Evolutionary conservation across 177 flowering plant genomes (phyloP), one percentile per base, ranked within the genome.

Genomic region (Telopea speciosissima): DNA sequence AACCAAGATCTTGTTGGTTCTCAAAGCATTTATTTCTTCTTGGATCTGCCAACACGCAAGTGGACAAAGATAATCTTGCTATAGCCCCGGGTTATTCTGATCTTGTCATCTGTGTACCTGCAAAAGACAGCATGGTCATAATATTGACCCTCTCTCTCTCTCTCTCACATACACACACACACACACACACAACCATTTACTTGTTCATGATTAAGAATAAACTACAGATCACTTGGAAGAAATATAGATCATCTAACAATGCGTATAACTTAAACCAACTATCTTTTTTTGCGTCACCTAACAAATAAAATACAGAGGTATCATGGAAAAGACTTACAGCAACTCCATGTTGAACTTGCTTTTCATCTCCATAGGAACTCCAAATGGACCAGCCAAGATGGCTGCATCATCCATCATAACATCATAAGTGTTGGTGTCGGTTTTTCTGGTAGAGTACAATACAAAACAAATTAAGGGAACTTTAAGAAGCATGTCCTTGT

Each of bases 391-490:
- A 2, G 71, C 80, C 64, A 94, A 63, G 60, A 94, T 82, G 62
- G 97, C 96, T 68, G 87, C 93, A 80, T 88, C 91, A 70, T 87
- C 89, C 97, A 92, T 94, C 23, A 71, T 82, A 17, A 92, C 77
- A 49, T 85, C 86, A 45, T 88, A 94, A 3, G 61, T 70, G 28
- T 78, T 85, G 49, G 67, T 16, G 19, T 81, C 89, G 52, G 88
- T 76, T 84, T 85, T 86, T 77, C 98, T 93, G 86, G 58, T 62
- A 58, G 33, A 17, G 40, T 21, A n/a, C 22, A 44, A 63, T 25
- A 40, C 58, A 24, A 24, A 45, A 61, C 54, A 49, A 12, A 49
- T 36, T 49, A 11, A 12, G 17, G 54, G 19, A 16, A 49, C 16
- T 3, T 49, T 11, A 16, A 49, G 54, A 49, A 49, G 5, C 16